A percentile compares a stretch with the other conserved stretches of the same genome.
Evolutionary conservation across 495 filamentous ascomycete species (phyloP).

Genomic region (Lophiostoma macrostomum): DNA sequence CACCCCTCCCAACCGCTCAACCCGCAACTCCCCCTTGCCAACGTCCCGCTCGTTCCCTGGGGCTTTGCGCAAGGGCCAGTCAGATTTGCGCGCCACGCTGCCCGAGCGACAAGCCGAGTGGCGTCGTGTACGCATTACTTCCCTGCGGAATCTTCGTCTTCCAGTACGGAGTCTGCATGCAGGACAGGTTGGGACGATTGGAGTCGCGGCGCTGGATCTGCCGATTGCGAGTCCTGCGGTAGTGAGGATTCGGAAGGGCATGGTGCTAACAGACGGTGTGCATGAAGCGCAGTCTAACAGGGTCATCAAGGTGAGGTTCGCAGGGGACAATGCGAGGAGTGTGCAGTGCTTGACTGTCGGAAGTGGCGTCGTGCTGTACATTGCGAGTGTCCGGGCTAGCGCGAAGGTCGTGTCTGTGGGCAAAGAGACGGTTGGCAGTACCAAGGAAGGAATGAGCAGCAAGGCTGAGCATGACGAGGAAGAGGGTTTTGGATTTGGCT

Average conservation of each 20-base stretch:
- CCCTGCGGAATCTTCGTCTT: slow-evolving; percentile 81
- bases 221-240: slow-evolving; percentile 39
- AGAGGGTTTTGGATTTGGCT: slow-evolving; percentile 40
- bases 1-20: slow-evolving; percentile 6
- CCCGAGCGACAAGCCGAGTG: slow-evolving; percentile 55
- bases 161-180: slow-evolving; percentile 71
- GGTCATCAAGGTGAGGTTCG: slow-evolving; percentile 49
- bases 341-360: slow-evolving; percentile 48
- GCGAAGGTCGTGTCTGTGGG: slow-evolving; percentile 64
- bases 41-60: slow-evolving; percentile 42
- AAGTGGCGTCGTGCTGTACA: slow-evolving; percentile 72
- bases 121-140: slow-evolving; percentile 74
- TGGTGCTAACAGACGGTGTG: slow-evolving; percentile 67
- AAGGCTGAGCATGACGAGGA: slow-evolving; percentile 47
- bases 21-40: slow-evolving; percentile 18
- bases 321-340: slow-evolving; percentile 15
- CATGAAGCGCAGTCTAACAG: slow-evolving; percentile 53
- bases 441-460: slow-evolving; percentile 28
- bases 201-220: slow-evolving; percentile 57
- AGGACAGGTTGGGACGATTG: slow-evolving; percentile 89
- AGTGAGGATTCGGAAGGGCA: slow-evolving; percentile 72
- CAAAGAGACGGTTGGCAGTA: slow-evolving; percentile 34
- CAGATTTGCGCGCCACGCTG: not conserved
- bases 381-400: slow-evolving; percentile 78
- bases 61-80: slow-evolving; percentile 26